Evolutionary conservation across 1,284 basidiomycete species (phyloP).

Genomic region (Leucoagaricus sp.): DNA sequence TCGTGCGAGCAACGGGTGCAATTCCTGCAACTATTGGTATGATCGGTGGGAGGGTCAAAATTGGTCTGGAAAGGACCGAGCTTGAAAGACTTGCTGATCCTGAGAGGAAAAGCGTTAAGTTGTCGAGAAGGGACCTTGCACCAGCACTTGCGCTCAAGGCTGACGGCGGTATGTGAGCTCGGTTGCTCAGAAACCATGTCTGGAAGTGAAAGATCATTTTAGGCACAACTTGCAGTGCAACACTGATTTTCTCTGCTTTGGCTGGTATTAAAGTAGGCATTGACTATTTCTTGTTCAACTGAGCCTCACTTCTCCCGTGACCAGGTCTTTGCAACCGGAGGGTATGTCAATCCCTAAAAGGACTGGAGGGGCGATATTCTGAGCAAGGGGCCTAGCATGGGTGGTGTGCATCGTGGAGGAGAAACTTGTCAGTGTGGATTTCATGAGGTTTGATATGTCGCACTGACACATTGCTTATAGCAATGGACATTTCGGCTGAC

Average conservation of each 20-base stretch:
- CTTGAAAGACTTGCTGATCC: conserved; percentile 74
- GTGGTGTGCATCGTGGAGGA: conserved; percentile 94
- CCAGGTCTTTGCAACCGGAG: conserved; percentile 81
- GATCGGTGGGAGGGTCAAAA: conserved; percentile 81
- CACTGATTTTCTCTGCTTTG: conserved; percentile 79
- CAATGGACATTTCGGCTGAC: conserved; percentile 96
- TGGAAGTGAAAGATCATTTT: neutral
- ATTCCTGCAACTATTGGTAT: conserved; percentile 93
- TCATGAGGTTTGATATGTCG: neutral
- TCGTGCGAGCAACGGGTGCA: conserved; percentile 77
- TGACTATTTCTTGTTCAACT: conserved; percentile 4
- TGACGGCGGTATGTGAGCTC: conserved; percentile 67
- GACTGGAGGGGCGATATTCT: neutral
- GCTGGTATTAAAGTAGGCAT: conserved; percentile 76
- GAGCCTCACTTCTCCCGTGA: conserved; percentile 4
- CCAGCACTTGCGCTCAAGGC: conserved; percentile 67
- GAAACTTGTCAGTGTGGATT: conserved; percentile 64
- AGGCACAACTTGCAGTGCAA: conserved; percentile 87
- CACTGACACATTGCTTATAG: conserved; percentile 39
- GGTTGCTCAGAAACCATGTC: neutral
- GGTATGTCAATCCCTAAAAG: conserved; percentile 43
- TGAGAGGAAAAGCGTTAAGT: conserved; percentile 61
- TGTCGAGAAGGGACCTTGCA: conserved; percentile 88
- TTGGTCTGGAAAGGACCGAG: conserved; percentile 74
- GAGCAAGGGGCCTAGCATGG: conserved; percentile 50